Conservation (phyloP, 805 yeast species). For the Starmerella sp. region DNA sequence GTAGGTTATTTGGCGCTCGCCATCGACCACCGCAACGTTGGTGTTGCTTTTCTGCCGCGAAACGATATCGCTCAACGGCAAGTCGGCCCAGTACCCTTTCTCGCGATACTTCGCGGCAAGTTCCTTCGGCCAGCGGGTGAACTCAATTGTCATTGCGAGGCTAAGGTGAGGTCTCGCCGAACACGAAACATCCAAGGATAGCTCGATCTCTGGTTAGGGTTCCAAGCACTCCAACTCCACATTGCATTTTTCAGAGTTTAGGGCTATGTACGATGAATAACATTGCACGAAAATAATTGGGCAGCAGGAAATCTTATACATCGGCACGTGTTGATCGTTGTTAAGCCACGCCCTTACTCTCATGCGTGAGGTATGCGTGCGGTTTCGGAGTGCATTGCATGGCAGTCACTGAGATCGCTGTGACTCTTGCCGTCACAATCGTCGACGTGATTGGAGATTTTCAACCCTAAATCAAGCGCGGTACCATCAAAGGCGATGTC, state of each 20-base stretch:
- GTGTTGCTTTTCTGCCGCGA: background rate
- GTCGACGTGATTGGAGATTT: background rate
- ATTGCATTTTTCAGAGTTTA: background rate
- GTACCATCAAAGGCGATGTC: background rate
- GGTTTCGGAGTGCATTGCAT: background rate
- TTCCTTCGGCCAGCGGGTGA: constrained; percentile 12
- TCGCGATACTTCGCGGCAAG: constrained; percentile 5
- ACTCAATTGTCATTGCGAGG: constrained; percentile 2
- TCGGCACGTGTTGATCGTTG: background rate
- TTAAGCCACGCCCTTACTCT: background rate
- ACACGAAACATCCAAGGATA: background rate
- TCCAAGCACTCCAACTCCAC: background rate
- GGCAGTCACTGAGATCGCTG: background rate
- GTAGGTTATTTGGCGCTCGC: constrained; percentile 3
- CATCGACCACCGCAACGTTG: constrained; percentile 9
- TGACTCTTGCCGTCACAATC: background rate
- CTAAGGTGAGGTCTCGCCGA: background rate
- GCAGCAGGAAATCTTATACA: background rate
- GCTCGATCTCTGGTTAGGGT: background rate
- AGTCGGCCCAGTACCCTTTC: constrained; percentile 14
- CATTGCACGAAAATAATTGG: background rate
- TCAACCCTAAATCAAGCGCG: background rate
- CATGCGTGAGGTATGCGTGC: too few species aligned
- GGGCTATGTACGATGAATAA: background rate
- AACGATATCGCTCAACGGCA: constrained; percentile 9